Conservation (phyloP, 2,329 filamentous ascomycete species). For the Fusarium hostae region DNA sequence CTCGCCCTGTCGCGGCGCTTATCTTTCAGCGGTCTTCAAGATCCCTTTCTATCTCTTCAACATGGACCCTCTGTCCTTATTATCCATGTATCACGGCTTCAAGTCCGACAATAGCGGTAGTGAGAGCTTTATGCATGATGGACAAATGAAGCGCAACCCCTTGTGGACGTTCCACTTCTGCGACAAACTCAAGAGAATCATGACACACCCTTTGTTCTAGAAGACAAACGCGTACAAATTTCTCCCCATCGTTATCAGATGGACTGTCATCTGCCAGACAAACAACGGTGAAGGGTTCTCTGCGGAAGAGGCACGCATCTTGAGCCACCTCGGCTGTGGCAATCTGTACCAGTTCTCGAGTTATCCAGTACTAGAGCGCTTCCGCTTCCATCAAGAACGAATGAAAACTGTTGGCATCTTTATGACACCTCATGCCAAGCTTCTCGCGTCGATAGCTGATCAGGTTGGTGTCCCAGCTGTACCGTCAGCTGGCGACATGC, state of each 20-base stretch:
- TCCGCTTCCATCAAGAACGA: neutral
- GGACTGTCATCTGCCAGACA: neutral
- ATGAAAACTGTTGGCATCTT: fast-evolving
- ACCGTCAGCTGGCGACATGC: neutral
- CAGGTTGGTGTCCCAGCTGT: fast-evolving
- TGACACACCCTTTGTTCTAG: conserved; percentile 2
- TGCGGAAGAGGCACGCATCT: neutral
- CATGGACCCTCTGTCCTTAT: neutral
- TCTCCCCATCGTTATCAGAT: neutral
- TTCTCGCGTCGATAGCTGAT: neutral
- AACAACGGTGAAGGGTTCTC: neutral
- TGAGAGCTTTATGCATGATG: neutral
- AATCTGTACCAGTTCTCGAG: neutral
- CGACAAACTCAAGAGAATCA: neutral
- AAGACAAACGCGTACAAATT: neutral
- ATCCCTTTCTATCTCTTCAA: neutral
- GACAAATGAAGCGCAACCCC: neutral
- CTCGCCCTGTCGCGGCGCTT: fast-evolving
- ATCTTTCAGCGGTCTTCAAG: neutral
- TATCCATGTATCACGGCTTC: neutral
- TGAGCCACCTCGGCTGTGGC: neutral
- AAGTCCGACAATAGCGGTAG: neutral
- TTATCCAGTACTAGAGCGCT: neutral
- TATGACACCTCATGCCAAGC: neutral
- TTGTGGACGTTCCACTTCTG: neutral